phyloP scores from a whole-genome alignment of 2,329 filamentous ascomycete species.

The Xylariaceae sp. region DNA sequence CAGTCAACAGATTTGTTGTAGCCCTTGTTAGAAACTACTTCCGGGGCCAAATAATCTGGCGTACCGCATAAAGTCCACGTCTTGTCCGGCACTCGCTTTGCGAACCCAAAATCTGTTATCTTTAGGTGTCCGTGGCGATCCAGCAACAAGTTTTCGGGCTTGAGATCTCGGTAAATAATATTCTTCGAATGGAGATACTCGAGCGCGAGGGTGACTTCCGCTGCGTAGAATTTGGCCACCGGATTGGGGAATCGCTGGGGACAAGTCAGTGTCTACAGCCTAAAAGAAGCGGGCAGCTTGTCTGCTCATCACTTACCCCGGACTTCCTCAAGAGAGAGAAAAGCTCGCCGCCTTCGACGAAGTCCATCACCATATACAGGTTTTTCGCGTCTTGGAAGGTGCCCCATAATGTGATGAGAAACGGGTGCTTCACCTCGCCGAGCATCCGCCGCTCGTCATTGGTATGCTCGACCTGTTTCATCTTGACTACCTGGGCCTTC shows the following conservation, averaged over 20 bases:
- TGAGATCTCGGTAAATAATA: constrained; percentile 96
- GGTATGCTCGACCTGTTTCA: constrained; percentile 99
- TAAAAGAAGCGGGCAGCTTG: not conserved
- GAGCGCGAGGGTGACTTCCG: constrained; percentile 89
- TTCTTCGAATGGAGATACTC: constrained; percentile 93
- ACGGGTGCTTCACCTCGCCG: constrained; percentile 94
- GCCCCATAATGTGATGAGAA: constrained; percentile 95
- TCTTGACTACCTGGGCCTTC: constrained; percentile 97
- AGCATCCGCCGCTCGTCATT: constrained; percentile 97
- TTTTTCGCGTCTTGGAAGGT: constrained; percentile 96
- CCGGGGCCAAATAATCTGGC: constrained; percentile 92
- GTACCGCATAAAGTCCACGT: constrained; percentile 98
- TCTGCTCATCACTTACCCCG: constrained; percentile 56
- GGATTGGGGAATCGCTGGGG: constrained; percentile 94
- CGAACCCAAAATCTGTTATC: constrained; percentile 98
- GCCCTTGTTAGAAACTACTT: constrained; percentile 98
- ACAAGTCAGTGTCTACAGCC: constrained; percentile 13
- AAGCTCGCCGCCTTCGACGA: constrained; percentile 95
- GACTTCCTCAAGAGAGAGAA: constrained; percentile 95
- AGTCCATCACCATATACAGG: constrained; percentile 99
- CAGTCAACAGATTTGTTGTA: constrained; percentile 99
- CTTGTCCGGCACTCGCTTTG: constrained; percentile 96
- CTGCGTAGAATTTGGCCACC: constrained; percentile 98
- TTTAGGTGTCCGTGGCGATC: constrained; percentile 93
- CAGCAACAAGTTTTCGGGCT: constrained; percentile 87